phyloP scores from a whole-genome alignment of 345 rosid genomes.

The Mangifera indica region DNA sequence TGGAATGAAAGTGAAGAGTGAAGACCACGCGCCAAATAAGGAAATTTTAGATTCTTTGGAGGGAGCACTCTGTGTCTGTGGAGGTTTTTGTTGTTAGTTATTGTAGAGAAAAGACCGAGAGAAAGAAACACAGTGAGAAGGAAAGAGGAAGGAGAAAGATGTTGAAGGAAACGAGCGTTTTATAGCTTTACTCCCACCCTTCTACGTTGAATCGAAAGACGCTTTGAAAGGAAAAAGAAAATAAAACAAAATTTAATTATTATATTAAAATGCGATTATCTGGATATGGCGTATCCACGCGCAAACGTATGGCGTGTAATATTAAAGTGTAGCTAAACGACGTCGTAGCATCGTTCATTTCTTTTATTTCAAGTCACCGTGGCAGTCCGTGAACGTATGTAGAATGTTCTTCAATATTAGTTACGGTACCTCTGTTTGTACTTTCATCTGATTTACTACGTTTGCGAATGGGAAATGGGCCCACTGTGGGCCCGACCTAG shows the following conservation, averaged over 20 bases:
- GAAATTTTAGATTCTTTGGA: slow-evolving; percentile 16
- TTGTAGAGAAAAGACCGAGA: background rate
- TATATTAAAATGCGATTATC: slow-evolving; percentile 8
- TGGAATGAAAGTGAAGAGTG: background rate
- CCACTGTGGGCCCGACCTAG: background rate
- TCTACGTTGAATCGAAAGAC: background rate
- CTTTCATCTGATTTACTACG: background rate
- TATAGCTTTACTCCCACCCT: slow-evolving; percentile 27
- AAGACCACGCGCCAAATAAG: background rate
- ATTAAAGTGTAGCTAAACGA: background rate
- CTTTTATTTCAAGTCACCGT: too few species aligned
- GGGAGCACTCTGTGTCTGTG: slow-evolving; percentile 11
- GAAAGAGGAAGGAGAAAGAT: background rate
- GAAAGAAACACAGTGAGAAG: background rate
- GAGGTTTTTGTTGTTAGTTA: background rate
- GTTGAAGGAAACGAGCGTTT: slow-evolving; percentile 35
- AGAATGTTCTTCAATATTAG: background rate
- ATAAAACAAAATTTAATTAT: too few species aligned
- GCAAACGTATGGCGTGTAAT: background rate
- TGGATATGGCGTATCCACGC: background rate
- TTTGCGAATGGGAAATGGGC: background rate
- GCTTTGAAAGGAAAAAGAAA: background rate
- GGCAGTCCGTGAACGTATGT: background rate
- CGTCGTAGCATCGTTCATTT: background rate
- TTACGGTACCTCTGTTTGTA: background rate